These are phyloP conservation scores for Conringia planisiliqua DNA, from an alignment of 345 rosid species.

Conservation along the genomic window DNA sequence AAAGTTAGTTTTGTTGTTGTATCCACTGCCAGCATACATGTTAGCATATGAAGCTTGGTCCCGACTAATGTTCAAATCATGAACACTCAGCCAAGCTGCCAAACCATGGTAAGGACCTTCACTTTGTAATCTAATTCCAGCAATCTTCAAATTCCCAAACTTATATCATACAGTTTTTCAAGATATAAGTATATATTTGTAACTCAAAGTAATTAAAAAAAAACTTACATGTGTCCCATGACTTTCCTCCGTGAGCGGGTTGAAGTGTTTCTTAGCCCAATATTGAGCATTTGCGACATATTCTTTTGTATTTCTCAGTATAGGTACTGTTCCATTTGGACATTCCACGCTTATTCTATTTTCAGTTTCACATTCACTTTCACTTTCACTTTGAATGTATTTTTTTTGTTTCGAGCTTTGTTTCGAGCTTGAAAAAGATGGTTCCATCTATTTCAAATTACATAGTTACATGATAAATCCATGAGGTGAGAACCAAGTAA, in stretches of 20 bases:
- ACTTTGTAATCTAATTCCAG: background rate
- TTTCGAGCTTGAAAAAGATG: constrained; percentile 3
- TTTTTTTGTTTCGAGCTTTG: background rate
- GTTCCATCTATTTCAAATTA: background rate
- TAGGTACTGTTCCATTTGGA: constrained; percentile 7
- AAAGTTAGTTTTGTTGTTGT: background rate
- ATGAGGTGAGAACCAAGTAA: background rate
- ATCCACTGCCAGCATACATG: background rate
- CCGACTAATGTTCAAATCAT: background rate
- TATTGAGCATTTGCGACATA: background rate
- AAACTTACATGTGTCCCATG: background rate
- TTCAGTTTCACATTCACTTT: background rate
- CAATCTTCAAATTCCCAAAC: background rate
- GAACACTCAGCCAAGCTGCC: background rate
- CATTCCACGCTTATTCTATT: background rate
- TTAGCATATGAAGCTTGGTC: background rate
- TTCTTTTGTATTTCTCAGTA: background rate
- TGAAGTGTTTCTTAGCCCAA: background rate
- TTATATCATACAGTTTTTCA: background rate
- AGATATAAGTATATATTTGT: background rate
- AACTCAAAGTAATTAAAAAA: background rate
- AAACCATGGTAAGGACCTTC: background rate
- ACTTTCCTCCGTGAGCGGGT: background rate
- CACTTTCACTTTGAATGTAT: background rate
- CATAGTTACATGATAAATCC: background rate